Conservation (phyloP, 805 yeast species). For the Blastobotrys terrestris region DNA sequence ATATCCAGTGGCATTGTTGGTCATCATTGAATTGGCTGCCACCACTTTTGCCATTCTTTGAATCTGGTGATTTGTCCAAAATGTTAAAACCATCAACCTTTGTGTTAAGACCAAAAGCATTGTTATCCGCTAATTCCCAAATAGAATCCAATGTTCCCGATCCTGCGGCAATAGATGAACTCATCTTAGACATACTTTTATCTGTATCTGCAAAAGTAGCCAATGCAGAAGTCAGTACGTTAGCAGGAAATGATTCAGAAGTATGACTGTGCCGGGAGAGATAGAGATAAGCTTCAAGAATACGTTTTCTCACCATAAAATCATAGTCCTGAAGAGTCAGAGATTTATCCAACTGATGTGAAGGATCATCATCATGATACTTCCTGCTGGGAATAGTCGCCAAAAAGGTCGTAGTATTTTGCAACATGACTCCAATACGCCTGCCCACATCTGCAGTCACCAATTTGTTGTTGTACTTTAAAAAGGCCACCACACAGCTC, state of each 20-base stretch:
- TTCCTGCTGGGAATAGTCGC: slow-evolving; percentile 26
- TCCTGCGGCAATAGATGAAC: slow-evolving; percentile 27
- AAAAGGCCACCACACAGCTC: slow-evolving; percentile 49
- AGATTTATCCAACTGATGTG: slow-evolving; percentile 18
- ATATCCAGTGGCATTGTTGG: slow-evolving; percentile 22
- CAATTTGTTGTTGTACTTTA: slow-evolving; percentile 32
- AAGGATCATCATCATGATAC: slow-evolving; percentile 20
- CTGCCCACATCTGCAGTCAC: slow-evolving; percentile 39
- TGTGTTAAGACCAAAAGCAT: slow-evolving; percentile 40
- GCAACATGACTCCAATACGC: slow-evolving; percentile 44
- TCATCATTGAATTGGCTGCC: slow-evolving; percentile 12
- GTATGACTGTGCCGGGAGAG: slow-evolving; percentile 23
- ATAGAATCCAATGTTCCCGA: slow-evolving; percentile 27
- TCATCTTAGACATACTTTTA: slow-evolving; percentile 24
- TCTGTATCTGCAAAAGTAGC: slow-evolving; percentile 30
- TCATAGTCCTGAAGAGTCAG: slow-evolving; percentile 25
- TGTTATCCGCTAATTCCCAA: slow-evolving; percentile 35
- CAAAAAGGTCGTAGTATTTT: slow-evolving; percentile 33
- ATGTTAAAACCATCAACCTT: slow-evolving; percentile 20
- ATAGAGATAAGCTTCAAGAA: slow-evolving; percentile 40
- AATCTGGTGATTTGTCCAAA: slow-evolving; percentile 8
- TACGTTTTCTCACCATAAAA: slow-evolving; percentile 37
- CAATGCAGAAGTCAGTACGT: slow-evolving; percentile 30
- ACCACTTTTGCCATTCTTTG: slow-evolving; percentile 18
- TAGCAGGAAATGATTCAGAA: slow-evolving; percentile 34